Conservation (phyloP, 441 rosid species). For the Euphorbia celastroides region DNA sequence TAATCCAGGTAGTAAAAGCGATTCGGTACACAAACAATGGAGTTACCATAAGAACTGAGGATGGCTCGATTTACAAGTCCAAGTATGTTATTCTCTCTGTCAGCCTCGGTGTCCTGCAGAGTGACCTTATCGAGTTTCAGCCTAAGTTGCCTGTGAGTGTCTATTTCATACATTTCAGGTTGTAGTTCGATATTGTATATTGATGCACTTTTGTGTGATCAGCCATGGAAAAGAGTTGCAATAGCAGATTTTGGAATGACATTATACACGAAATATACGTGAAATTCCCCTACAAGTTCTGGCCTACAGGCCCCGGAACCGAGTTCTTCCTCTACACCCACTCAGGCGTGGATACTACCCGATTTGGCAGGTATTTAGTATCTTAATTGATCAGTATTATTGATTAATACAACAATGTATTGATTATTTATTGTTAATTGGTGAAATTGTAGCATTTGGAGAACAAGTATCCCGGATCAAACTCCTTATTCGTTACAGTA, state of each 20-base stretch:
- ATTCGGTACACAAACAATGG: conserved; percentile 22
- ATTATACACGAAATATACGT: conserved; percentile 36
- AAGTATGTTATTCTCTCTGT: conserved; percentile 30
- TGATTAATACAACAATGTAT: neutral
- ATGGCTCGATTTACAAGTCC: conserved; percentile 25
- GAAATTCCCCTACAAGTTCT: conserved; percentile 34
- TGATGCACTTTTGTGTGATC: neutral
- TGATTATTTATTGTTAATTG: neutral
- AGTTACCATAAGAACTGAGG: conserved; percentile 29
- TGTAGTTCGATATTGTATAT: too few relatives aligned
- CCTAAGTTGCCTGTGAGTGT: conserved; percentile 29
- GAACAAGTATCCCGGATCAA: conserved; percentile 31
- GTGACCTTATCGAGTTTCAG: conserved; percentile 27
- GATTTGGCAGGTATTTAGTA: conserved; percentile 36
- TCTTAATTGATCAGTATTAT: neutral
- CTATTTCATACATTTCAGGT: neutral
- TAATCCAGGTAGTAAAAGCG: conserved; percentile 25
- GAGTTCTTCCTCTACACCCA: conserved; percentile 37
- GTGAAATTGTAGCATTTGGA: conserved; percentile 34
- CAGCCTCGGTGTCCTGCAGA: conserved; percentile 37
- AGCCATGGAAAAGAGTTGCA: conserved; percentile 37
- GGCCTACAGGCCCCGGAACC: conserved; percentile 33
- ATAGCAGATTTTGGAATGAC: conserved; percentile 31
- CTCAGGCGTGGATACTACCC: conserved; percentile 32
- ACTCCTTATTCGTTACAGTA: conserved; percentile 24